Conservation (phyloP, 176 grass and related monocot genomes). For the Otatea glauca region DNA sequence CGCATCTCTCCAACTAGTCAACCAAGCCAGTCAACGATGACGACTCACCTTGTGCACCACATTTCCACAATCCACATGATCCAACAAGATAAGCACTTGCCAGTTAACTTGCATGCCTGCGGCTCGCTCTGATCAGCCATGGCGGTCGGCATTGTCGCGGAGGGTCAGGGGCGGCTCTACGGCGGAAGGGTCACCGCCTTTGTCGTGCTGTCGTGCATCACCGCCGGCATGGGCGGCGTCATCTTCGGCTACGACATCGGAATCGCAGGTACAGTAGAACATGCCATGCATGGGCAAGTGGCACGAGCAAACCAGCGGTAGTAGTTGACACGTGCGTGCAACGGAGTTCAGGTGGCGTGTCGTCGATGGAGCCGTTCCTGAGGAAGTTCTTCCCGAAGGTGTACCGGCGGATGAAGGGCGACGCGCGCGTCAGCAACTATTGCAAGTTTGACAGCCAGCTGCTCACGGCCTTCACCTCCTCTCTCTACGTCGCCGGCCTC, state of each 20-base stretch:
- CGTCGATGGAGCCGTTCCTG: conserved; percentile 64
- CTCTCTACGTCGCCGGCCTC: conserved; percentile 62
- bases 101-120: not conserved
- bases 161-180: not conserved
- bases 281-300: too few species aligned
- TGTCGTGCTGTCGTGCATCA: conserved; percentile 58
- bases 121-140: not conserved
- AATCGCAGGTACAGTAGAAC: conserved; percentile 38
- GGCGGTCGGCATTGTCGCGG: not conserved
- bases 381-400: conserved; percentile 59
- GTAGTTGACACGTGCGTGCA: too few species aligned
- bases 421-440: conserved; percentile 62
- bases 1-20: not conserved
- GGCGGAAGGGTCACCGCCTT: conserved; percentile 50
- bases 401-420: conserved; percentile 48
- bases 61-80: not conserved
- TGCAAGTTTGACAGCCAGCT: conserved; percentile 78
- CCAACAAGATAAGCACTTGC: not conserved
- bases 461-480: conserved; percentile 64
- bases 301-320: too few species aligned
- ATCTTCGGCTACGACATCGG: conserved; percentile 71
- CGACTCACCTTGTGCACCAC: not conserved
- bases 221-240: conserved; percentile 59
- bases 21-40: conserved; percentile 33
- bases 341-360: conserved; percentile 35